Evolutionary conservation across 768 basidiomycete species (phyloP).

Genomic region (Boletellus sp.): DNA sequence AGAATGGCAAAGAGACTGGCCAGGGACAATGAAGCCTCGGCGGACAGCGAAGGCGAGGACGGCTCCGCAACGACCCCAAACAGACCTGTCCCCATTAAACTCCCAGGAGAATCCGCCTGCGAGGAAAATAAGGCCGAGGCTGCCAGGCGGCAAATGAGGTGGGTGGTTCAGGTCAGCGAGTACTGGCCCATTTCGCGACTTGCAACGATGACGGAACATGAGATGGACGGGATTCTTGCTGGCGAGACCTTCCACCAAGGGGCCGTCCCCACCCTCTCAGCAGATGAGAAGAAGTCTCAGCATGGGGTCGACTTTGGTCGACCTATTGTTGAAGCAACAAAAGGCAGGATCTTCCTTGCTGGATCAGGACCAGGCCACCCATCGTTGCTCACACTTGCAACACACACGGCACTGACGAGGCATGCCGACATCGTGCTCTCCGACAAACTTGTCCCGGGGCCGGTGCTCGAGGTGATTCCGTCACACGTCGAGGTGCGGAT

Average conservation of each 20-base stretch:
- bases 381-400: conserved; percentile 84
- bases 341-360: conserved; percentile 81
- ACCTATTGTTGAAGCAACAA: conserved; percentile 14
- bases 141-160: conserved; percentile 72
- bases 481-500: conserved; percentile 69
- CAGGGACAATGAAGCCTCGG: conserved; percentile 5
- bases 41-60: conserved; percentile 52
- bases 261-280: conserved; percentile 16
- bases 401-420: conserved; percentile 73
- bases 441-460: conserved; percentile 92
- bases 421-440: conserved; percentile 86
- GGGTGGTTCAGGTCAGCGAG: conserved; percentile 95
- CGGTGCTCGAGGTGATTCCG: conserved; percentile 84
- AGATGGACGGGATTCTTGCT: conserved; percentile 64
- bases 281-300: conserved; percentile 35
- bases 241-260: conserved; percentile 26
- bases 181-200: conserved; percentile 87
- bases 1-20: conserved; percentile 41
- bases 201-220: conserved; percentile 58
- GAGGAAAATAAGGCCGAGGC: conserved; percentile 43
- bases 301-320: conserved; percentile 22
- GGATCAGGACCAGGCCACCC: conserved; percentile 97
- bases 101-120: not conserved
- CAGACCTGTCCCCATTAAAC: conserved; percentile 53
- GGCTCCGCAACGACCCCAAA: conserved; percentile 58